A percentile compares a stretch with the other conserved stretches of the same genome.
These are phyloP conservation scores for Leptosphaerulina australis DNA, from an alignment of 2,329 filamentous ascomycete genomes.

Conservation along the genomic window DNA sequence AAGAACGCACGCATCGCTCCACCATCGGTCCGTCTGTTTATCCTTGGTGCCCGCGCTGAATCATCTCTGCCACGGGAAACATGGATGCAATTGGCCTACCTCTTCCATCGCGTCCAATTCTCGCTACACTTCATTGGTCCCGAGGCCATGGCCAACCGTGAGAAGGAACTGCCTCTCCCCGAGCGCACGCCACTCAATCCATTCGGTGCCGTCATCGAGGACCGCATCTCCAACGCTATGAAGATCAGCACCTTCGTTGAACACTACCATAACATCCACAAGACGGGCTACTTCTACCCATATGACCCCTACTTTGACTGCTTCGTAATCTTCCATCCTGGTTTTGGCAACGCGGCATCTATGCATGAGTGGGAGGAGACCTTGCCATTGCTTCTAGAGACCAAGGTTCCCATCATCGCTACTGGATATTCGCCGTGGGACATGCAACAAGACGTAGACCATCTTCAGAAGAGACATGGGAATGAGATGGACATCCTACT, in stretches of 20 bases:
- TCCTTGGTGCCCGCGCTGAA: slow-evolving; percentile 94
- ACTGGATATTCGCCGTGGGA: slow-evolving; percentile 97
- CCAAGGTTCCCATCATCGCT: slow-evolving; percentile 90
- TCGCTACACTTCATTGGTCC: slow-evolving; percentile 95
- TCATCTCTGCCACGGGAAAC: slow-evolving; percentile 92
- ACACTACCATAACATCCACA: slow-evolving; percentile 96
- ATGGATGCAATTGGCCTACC: slow-evolving; percentile 91
- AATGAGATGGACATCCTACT: slow-evolving; percentile 93
- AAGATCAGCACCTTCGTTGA: slow-evolving; percentile 98
- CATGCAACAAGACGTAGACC: slow-evolving; percentile 89
- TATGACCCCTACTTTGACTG: slow-evolving; percentile 99
- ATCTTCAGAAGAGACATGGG: slow-evolving; percentile 81
- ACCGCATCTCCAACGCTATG: slow-evolving; percentile 83
- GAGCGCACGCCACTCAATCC: slow-evolving; percentile 84
- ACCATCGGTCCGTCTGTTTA: slow-evolving; percentile 88
- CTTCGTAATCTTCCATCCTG: slow-evolving; percentile 96
- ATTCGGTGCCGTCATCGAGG: slow-evolving; percentile 92
- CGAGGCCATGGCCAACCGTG: slow-evolving; percentile 92
- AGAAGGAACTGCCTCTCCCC: slow-evolving; percentile 89
- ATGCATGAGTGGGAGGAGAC: slow-evolving; percentile 95
- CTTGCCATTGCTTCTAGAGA: slow-evolving; percentile 86
- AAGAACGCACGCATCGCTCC: slow-evolving; percentile 82
- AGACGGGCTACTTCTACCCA: slow-evolving; percentile 86
- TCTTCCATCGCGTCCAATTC: slow-evolving; percentile 90
- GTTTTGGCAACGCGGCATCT: slow-evolving; percentile 89